Percentiles rank a stretch among this genome's conserved stretches.
Evolutionary conservation across 306 rosid species (phyloP).

Genomic region (Fragaria ananassa): DNA sequence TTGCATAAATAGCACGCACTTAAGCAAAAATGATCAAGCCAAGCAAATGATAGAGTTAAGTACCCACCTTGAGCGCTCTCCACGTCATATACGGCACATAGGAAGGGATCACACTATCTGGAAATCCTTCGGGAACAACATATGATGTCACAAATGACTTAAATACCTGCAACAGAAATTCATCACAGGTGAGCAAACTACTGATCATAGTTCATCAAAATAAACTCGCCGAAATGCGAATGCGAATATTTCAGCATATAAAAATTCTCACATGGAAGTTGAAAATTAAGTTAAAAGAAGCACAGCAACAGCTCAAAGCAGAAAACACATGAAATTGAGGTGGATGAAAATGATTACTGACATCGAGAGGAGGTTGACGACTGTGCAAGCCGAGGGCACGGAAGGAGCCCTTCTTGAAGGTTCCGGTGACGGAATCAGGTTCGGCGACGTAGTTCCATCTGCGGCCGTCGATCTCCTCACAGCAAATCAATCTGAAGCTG

Average conservation of each 20-base stretch:
- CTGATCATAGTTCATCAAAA: background rate
- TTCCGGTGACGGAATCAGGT: slow-evolving; percentile 35
- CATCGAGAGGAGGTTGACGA: slow-evolving; percentile 68
- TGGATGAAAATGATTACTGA: slow-evolving; percentile 13
- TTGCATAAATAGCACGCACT: background rate
- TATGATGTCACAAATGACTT: slow-evolving; percentile 74
- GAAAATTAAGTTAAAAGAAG: background rate
- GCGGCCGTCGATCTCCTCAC: slow-evolving; percentile 86
- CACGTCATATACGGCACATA: slow-evolving; percentile 96
- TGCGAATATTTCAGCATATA: background rate
- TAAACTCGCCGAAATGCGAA: background rate
- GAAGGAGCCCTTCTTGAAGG: slow-evolving; percentile 58
- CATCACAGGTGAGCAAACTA: background rate
- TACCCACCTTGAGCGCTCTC: slow-evolving; percentile 88
- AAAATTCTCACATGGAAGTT: background rate
- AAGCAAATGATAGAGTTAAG: background rate
- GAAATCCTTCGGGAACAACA: slow-evolving; percentile 97
- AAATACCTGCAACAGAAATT: slow-evolving; percentile 54
- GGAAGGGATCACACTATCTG: slow-evolving; percentile 78
- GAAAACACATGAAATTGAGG: background rate
- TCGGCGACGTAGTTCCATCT: slow-evolving; percentile 86
- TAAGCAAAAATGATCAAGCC: background rate
- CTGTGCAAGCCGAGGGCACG: slow-evolving; percentile 63
- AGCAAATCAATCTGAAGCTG: slow-evolving; percentile 60
- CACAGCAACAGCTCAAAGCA: too few species aligned